Percentiles rank a stretch among this genome's conserved stretches.
Conservation (phyloP, 352 stramenopile species). For the Stramenopiles sp. region DNA sequence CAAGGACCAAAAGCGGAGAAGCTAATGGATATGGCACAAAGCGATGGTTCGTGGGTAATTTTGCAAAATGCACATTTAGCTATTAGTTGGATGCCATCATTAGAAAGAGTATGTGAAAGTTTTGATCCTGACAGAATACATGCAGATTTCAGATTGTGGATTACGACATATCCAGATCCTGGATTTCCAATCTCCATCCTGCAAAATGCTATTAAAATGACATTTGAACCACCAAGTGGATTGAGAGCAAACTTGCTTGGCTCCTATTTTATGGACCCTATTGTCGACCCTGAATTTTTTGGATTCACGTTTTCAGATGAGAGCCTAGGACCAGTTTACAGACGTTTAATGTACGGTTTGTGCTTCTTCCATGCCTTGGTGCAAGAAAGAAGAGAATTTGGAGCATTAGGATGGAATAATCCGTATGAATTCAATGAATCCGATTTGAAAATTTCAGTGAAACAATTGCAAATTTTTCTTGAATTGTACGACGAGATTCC, state of each 20-base stretch:
- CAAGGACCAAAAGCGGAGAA: constrained; percentile 41
- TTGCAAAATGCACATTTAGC: constrained; percentile 48
- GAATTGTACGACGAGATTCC: constrained; percentile 22
- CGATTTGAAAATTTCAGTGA: constrained; percentile 43
- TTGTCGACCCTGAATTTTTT: not conserved
- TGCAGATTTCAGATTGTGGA: constrained; percentile 36
- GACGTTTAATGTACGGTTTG: constrained; percentile 34
- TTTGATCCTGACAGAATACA: constrained; percentile 32
- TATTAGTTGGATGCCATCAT: constrained; percentile 41
- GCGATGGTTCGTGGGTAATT: constrained; percentile 36
- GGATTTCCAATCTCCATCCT: constrained; percentile 48
- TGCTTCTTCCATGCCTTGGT: constrained; percentile 51
- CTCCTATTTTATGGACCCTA: constrained; percentile 26
- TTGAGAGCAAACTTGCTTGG: constrained; percentile 45
- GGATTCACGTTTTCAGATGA: not conserved
- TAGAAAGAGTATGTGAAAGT: constrained; percentile 29
- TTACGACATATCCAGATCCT: constrained; percentile 36
- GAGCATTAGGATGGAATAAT: constrained; percentile 44
- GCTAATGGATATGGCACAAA: constrained; percentile 30
- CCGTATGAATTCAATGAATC: constrained; percentile 49
- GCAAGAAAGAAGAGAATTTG: constrained; percentile 46
- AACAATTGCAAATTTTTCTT: constrained; percentile 33
- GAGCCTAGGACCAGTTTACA: constrained; percentile 1
- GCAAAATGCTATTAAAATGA: constrained; percentile 48
- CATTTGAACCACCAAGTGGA: constrained; percentile 41